Conservation (phyloP, 2,329 filamentous ascomycete species). For the Apiospora rasikravindrae region DNA sequence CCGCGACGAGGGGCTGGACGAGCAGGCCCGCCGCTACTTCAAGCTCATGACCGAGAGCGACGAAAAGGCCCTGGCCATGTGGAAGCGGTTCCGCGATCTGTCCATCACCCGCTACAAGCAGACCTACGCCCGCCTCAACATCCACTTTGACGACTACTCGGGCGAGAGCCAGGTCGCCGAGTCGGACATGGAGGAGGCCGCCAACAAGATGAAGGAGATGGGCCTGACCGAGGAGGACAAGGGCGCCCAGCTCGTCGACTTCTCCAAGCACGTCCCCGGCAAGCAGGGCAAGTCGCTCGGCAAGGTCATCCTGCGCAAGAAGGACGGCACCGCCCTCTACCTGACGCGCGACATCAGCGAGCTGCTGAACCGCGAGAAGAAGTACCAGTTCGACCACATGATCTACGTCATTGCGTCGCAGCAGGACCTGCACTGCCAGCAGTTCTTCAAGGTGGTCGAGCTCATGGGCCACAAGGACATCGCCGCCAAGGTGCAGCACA, state of each 20-base stretch:
- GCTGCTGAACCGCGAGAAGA: constrained; percentile 66
- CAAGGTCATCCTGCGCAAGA: constrained; percentile 73
- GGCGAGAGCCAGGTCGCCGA: constrained; percentile 77
- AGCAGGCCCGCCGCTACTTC: constrained; percentile 66
- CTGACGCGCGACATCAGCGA: constrained; percentile 80
- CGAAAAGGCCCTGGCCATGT: constrained; percentile 58
- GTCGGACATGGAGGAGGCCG: constrained; percentile 68
- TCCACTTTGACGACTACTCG: constrained; percentile 68
- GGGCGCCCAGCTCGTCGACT: constrained; percentile 76
- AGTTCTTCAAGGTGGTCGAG: constrained; percentile 78
- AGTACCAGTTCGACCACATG: constrained; percentile 75
- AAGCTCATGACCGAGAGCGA: constrained; percentile 66
- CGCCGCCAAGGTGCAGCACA: constrained; percentile 70
- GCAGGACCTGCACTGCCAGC: constrained; percentile 74
- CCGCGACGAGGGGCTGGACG: constrained; percentile 49
- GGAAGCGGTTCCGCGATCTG: constrained; percentile 62
- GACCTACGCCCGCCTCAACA: constrained; percentile 65
- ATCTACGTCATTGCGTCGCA: constrained; percentile 78
- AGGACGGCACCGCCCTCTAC: constrained; percentile 77
- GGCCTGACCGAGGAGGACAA: constrained; percentile 71
- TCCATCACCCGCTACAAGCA: constrained; percentile 63
- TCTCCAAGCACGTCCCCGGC: constrained; percentile 68
- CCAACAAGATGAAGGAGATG: constrained; percentile 66
- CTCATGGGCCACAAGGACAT: constrained; percentile 73
- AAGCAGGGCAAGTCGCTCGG: constrained; percentile 73